Conservation (phyloP, 768 basidiomycete species). For the Boletus eberwhitei region DNA sequence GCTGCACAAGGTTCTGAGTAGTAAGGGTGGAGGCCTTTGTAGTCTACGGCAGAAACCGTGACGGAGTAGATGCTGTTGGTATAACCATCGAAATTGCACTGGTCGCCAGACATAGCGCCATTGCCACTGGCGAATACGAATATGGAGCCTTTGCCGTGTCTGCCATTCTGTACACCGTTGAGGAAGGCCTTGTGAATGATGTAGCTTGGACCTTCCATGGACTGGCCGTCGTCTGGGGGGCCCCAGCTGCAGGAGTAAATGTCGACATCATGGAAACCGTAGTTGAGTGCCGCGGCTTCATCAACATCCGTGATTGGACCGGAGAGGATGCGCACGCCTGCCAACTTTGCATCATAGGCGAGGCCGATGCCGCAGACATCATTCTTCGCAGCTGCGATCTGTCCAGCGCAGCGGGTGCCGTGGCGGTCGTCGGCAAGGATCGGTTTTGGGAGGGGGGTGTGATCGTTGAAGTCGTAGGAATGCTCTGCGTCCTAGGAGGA, state of each 20-base stretch:
- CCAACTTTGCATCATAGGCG: slow-evolving; percentile 86
- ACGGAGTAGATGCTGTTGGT: slow-evolving; percentile 97
- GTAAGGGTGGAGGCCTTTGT: slow-evolving; percentile 90
- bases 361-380: slow-evolving; percentile 93
- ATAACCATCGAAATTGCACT: slow-evolving; percentile 99
- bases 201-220: slow-evolving; percentile 92
- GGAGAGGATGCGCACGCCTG: slow-evolving; percentile 93
- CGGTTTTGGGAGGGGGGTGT: slow-evolving; percentile 82
- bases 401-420: slow-evolving; percentile 96
- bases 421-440: slow-evolving; percentile 90
- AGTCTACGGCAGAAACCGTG: slow-evolving; percentile 93
- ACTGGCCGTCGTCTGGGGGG: slow-evolving; percentile 88
- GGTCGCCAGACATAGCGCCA: slow-evolving; percentile 86
- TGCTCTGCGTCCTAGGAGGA: slow-evolving; percentile 70
- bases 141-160: slow-evolving; percentile 85
- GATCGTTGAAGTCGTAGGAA: slow-evolving; percentile 97
- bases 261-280: slow-evolving; percentile 89
- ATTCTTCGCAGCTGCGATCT: slow-evolving; percentile 91
- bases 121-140: slow-evolving; percentile 99
- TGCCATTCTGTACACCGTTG: slow-evolving; percentile 89
- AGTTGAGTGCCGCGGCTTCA: slow-evolving; percentile 94
- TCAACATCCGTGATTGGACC: slow-evolving; percentile 94
- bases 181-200: slow-evolving; percentile 92
- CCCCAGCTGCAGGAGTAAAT: slow-evolving; percentile 96
- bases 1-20: slow-evolving; percentile 98